Percentiles rank a stretch among this genome's conserved stretches.
phyloP scores from a whole-genome alignment of 768 basidiomycete species.

The Hydnum rufescens region DNA sequence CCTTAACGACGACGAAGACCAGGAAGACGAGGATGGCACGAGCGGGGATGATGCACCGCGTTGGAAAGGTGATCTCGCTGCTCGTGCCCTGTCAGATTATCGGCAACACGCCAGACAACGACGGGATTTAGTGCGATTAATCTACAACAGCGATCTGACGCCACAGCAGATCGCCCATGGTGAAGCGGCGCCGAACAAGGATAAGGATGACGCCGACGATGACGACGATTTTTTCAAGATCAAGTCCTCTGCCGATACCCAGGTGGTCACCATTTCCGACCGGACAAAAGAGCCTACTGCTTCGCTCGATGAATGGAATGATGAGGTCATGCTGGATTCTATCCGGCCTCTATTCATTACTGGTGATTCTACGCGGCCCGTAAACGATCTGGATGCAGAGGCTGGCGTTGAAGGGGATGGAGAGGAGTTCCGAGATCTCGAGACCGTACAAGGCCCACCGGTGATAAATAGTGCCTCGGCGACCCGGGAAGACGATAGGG shows the following conservation, averaged over 20 bases:
- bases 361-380: conserved; percentile 22
- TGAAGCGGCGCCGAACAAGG: conserved; percentile 13
- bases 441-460: conserved; percentile 13
- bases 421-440: conserved; percentile 23
- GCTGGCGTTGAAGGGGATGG: conserved; percentile 24
- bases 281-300: conserved; percentile 42
- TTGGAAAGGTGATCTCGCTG: conserved; percentile 56
- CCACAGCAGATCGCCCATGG: conserved; percentile 46
- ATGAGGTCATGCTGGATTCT: conserved; percentile 68
- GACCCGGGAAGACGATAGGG: conserved; percentile 20
- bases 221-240: conserved; percentile 64
- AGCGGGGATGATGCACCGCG: conserved; percentile 29
- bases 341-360: conserved; percentile 85
- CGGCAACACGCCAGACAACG: conserved; percentile 23
- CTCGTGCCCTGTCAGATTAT: conserved; percentile 28
- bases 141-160: conserved; percentile 51
- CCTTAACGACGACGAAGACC: conserved; percentile 24
- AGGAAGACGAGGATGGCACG: conserved; percentile 16
- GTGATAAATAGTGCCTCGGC: neutral
- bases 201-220: conserved; percentile 17
- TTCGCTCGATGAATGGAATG: conserved; percentile 55
- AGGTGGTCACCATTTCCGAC: conserved; percentile 40
- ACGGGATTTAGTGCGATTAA: conserved; percentile 68
- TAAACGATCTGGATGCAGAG: conserved; percentile 21
- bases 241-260: conserved; percentile 19